Conservation (phyloP, 2,329 filamentous ascomycete species). For the Cryphonectria naterciae region DNA sequence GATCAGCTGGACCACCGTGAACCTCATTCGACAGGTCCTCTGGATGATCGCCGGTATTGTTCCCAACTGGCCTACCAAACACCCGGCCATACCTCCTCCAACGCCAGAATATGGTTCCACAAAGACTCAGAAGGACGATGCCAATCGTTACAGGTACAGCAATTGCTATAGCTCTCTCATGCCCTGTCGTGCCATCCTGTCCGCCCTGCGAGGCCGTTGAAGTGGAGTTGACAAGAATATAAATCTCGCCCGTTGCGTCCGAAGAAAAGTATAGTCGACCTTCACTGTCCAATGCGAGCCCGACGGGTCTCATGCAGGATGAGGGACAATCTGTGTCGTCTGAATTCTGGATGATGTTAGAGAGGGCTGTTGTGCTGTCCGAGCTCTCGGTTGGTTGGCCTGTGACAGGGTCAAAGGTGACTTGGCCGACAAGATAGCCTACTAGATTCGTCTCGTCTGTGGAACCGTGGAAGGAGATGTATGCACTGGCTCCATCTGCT, state of each 20-base stretch:
- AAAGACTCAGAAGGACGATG: background rate
- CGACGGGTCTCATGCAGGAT: slow-evolving; percentile 65
- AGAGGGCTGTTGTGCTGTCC: slow-evolving; percentile 51
- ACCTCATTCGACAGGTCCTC: background rate
- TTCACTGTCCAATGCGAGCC: slow-evolving; percentile 51
- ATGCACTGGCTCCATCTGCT: slow-evolving; percentile 60
- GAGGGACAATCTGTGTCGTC: slow-evolving; percentile 58
- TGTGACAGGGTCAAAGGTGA: slow-evolving; percentile 43
- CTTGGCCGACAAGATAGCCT: slow-evolving; percentile 49
- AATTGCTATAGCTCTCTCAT: background rate
- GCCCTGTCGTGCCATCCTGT: background rate
- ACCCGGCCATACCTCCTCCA: background rate
- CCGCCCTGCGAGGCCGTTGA: background rate
- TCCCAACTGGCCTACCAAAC: background rate
- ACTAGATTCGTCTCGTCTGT: slow-evolving; percentile 47
- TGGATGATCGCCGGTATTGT: background rate
- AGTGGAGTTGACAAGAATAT: slow-evolving; percentile 47
- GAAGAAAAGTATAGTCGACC: slow-evolving; percentile 63
- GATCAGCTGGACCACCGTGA: background rate
- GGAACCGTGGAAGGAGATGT: slow-evolving; percentile 67
- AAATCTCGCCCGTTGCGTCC: slow-evolving; percentile 68
- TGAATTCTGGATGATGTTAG: slow-evolving; percentile 58
- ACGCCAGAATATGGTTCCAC: background rate
- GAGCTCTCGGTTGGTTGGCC: slow-evolving; percentile 46
- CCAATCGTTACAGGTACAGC: background rate